A percentile compares a stretch with the other conserved stretches of the same genome.
phyloP scores from a whole-genome alignment of 495 filamentous ascomycete species.

The Lophiostoma macrostomum region DNA sequence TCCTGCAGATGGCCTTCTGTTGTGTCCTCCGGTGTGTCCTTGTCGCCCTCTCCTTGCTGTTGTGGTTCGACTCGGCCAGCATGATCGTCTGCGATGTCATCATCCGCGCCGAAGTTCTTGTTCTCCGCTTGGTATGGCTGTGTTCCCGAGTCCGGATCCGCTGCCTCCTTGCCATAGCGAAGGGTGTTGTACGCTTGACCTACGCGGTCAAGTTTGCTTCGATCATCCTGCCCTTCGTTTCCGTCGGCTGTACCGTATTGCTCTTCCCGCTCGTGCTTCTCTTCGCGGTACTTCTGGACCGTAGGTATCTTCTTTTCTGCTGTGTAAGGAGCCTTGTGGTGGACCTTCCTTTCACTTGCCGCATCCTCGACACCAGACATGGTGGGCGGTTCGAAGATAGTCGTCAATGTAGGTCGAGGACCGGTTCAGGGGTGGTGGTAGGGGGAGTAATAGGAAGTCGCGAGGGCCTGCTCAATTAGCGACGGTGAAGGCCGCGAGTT shows the following conservation, averaged over 20 bases:
- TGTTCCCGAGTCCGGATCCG: slow-evolving; percentile 21
- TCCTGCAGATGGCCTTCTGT: slow-evolving; percentile 48
- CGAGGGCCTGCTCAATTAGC: background rate
- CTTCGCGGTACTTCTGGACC: slow-evolving; percentile 58
- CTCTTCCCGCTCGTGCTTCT: slow-evolving; percentile 50
- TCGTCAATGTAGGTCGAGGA: background rate
- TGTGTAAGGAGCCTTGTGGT: slow-evolving; percentile 53
- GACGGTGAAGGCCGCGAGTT: background rate
- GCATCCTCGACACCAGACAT: slow-evolving; percentile 48
- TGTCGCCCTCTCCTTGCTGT: slow-evolving; percentile 34
- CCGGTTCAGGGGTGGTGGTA: too few relatives aligned
- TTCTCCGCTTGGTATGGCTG: slow-evolving; percentile 35
- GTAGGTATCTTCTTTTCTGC: slow-evolving; percentile 60
- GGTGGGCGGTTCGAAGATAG: background rate
- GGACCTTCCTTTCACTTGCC: slow-evolving; percentile 44
- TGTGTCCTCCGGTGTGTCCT: slow-evolving; percentile 49
- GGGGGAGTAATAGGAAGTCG: too few relatives aligned
- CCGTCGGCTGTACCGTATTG: slow-evolving; percentile 28
- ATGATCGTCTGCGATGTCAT: slow-evolving; percentile 35
- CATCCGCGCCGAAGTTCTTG: slow-evolving; percentile 30
- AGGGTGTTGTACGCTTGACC: slow-evolving; percentile 21
- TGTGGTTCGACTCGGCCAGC: slow-evolving; percentile 38
- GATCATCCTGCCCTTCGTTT: slow-evolving; percentile 19
- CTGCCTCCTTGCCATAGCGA: slow-evolving; percentile 31
- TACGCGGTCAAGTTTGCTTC: slow-evolving; percentile 21